phyloP scores from a whole-genome alignment of 1,284 basidiomycete genomes.

The Lentinula novae-zelandiae region DNA sequence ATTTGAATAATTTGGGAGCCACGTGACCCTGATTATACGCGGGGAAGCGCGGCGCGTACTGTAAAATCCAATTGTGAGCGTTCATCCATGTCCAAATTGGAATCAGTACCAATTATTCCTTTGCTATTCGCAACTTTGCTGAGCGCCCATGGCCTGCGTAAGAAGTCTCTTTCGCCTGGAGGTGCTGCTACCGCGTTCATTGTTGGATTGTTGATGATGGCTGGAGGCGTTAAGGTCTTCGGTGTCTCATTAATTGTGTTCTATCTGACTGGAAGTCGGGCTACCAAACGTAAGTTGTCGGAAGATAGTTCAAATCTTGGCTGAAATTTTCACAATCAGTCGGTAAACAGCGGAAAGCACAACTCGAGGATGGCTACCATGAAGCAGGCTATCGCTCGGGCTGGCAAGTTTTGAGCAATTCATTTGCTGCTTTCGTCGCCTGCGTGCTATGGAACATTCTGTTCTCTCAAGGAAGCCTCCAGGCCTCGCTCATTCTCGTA shows the following conservation, averaged over 20 bases:
- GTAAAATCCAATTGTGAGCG: too few species aligned
- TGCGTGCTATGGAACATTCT: slow-evolving; percentile 61
- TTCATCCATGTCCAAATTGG: not conserved
- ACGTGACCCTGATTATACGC: not conserved
- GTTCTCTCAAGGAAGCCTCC: slow-evolving; percentile 37
- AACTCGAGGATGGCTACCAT: slow-evolving; percentile 77
- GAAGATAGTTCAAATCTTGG: not conserved
- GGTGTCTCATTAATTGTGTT: slow-evolving; percentile 77
- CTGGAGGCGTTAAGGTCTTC: slow-evolving; percentile 60
- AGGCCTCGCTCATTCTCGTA: slow-evolving; percentile 26
- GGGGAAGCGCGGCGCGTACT: too few species aligned
- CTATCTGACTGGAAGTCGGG: slow-evolving; percentile 78
- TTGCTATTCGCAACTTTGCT: slow-evolving; percentile 34
- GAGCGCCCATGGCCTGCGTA: slow-evolving; percentile 40
- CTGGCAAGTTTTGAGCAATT: slow-evolving; percentile 84
- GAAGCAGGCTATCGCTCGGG: slow-evolving; percentile 64
- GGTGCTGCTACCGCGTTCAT: slow-evolving; percentile 77
- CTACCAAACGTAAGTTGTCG: slow-evolving; percentile 66
- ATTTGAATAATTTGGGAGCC: not conserved
- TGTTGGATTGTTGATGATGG: slow-evolving; percentile 67
- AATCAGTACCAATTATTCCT: slow-evolving; percentile 21
- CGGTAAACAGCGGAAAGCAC: slow-evolving; percentile 65
- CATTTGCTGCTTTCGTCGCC: slow-evolving; percentile 66
- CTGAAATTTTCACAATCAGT: slow-evolving; percentile 31
- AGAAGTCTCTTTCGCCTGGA: slow-evolving; percentile 60